Base-by-base conservation (phyloP, 805 yeast genomes). In the Zygotorulaspora danielsina region DNA sequence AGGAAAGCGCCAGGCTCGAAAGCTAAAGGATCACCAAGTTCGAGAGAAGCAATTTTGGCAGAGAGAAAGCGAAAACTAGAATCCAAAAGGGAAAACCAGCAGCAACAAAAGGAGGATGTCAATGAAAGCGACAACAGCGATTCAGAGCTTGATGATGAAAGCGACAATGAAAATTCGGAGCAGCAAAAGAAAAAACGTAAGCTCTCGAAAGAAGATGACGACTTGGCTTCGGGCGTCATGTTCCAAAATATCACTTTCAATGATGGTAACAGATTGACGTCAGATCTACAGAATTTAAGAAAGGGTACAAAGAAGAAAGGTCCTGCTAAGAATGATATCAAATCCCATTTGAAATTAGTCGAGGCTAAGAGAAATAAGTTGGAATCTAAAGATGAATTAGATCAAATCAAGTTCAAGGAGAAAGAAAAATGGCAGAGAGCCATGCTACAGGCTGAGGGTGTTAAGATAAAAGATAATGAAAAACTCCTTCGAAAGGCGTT, bases 1-100 rank as follows among this genome's bases (percentile, higher is more conserved):
- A 79, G 99, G 59, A 89, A 83, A 54, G 98, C 97, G 1, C 93
- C 94, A 1, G 97, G 97, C 2, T 68, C 89, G 1, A 81, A 78
- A 32, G 78, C 72, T 4, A 69, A 73, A 4, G 96, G 96, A 17
- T 93, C 96, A 0, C 88, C 89, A 11, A 73, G 79, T 43, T 84
- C 90, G 8, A 73, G 97, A 63, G 94, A 87, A 50, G 89, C 82
- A 29, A 79, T 84, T 36, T 65, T 85, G 38, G 79, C 73, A 25
- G 84, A 79, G 50, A 76, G 95, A 45, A 75, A 69, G 58, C 74
- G 64, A 36, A 67, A 61, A 47, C 44, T 59, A 51, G 58, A 58
- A 38, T 39, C 45, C 36, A 46, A 66, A 53, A 53, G 50, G 49
- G 65, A 61, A 45, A 71, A 69, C 54, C 60, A 71, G 50, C 65